Evolutionary conservation across 2,329 filamentous ascomycete genomes (phyloP).

Genomic region (Aspergillus sclerotialis): DNA sequence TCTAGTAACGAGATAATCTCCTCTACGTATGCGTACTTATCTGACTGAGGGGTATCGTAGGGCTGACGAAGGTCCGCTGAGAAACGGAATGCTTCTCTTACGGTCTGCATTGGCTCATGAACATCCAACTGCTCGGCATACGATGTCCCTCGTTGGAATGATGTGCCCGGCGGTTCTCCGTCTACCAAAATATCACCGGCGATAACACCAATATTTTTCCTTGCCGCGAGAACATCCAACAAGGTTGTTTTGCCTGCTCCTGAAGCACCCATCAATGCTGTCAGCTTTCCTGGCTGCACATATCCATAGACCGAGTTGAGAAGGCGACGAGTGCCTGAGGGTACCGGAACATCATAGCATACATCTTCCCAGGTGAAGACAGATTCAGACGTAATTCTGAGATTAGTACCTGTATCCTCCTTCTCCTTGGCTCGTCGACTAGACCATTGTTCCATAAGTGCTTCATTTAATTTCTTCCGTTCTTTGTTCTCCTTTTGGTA

Average conservation of each 20-base stretch:
- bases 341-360: conserved; percentile 44
- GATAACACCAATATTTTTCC: conserved; percentile 60
- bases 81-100: conserved; percentile 61
- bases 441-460: conserved; percentile 34
- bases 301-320: conserved; percentile 43
- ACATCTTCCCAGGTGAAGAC: conserved; percentile 49
- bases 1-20: conserved; percentile 59
- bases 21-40: conserved; percentile 61
- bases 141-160: conserved; percentile 57
- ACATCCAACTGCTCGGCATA: conserved; percentile 62
- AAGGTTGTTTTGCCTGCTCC: conserved; percentile 82
- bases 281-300: conserved; percentile 44
- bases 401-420: conserved; percentile 35
- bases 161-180: conserved; percentile 49
- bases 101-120: conserved; percentile 55
- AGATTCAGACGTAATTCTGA: conserved; percentile 49
- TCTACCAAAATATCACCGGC: conserved; percentile 58
- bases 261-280: conserved; percentile 47
- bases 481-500: conserved; percentile 35
- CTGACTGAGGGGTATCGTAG: conserved; percentile 48
- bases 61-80: conserved; percentile 59
- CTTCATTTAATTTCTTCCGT: conserved; percentile 28
- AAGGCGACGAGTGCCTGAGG: conserved; percentile 38
- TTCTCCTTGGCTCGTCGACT: conserved; percentile 26
- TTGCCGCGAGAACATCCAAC: conserved; percentile 64